Conservation (phyloP, 331 rosid genomes). For the Prunus yedoensis region DNA sequence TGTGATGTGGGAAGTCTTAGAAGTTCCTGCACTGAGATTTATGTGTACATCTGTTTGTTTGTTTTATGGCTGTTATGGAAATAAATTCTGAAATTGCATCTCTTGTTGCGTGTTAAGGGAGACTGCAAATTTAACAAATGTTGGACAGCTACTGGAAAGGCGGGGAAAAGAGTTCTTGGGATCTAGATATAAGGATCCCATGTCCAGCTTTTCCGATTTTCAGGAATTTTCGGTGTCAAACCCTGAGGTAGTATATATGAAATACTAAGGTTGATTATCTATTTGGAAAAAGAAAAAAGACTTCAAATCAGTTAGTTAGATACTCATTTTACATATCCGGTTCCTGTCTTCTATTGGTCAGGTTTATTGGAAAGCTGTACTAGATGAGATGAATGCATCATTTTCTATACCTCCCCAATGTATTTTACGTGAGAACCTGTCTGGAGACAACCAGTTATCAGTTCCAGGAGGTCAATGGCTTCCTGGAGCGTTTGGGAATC, state of each 20-base stretch:
- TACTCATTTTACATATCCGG: not conserved
- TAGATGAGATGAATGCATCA: constrained; percentile 63
- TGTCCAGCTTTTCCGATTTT: constrained; percentile 70
- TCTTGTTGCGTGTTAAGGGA: constrained; percentile 46
- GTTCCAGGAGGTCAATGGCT: constrained; percentile 84
- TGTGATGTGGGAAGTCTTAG: not conserved
- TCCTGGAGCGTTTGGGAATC: constrained; percentile 78
- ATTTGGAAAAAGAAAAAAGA: not conserved
- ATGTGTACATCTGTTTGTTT: not conserved
- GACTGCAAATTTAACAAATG: constrained; percentile 58
- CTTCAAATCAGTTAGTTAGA: not conserved
- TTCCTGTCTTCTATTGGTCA: constrained; percentile 34
- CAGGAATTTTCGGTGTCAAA: constrained; percentile 78
- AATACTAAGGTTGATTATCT: constrained; percentile 4
- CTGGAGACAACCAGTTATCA: constrained; percentile 35
- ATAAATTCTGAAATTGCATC: constrained; percentile 5
- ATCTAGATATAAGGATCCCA: constrained; percentile 72
- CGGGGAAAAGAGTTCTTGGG: constrained; percentile 75
- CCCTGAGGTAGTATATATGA: constrained; percentile 58
- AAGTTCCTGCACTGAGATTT: not conserved
- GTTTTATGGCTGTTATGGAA: not conserved
- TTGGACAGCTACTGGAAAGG: constrained; percentile 66
- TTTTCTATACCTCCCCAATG: constrained; percentile 73
- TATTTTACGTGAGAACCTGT: constrained; percentile 48
- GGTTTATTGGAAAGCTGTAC: constrained; percentile 75